Conservation (phyloP, 2,329 filamentous ascomycete genomes). For the Hirsutella rhossiliensis region DNA sequence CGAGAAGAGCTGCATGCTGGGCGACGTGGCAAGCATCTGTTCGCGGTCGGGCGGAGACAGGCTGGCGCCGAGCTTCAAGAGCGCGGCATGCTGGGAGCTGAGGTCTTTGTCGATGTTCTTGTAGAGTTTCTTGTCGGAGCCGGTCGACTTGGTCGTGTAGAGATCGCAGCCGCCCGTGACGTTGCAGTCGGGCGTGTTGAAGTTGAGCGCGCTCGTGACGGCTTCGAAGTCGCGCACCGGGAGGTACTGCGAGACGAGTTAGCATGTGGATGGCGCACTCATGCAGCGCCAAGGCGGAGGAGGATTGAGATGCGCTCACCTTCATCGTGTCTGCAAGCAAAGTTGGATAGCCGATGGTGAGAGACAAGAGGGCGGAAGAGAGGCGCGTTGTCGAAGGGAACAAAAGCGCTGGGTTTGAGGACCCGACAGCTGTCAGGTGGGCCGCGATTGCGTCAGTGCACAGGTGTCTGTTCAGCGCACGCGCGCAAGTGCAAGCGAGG, state of each 20-base stretch:
- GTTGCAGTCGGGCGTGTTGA: conserved; percentile 85
- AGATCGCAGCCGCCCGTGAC: conserved; percentile 90
- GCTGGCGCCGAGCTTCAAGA: conserved; percentile 75
- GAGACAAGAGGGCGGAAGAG: background rate
- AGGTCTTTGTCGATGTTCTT: conserved; percentile 88
- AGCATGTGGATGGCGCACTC: background rate
- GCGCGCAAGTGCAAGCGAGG: too few relatives aligned
- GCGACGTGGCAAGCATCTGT: conserved; percentile 57
- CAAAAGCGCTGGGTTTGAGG: background rate
- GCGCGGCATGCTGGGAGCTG: conserved; percentile 80
- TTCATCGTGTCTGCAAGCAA: conserved; percentile 21
- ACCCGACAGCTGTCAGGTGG: too few relatives aligned
- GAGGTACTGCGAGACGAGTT: conserved; percentile 54
- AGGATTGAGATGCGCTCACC: conserved; percentile 12
- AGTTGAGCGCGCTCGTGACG: conserved; percentile 86
- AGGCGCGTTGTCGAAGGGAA: background rate
- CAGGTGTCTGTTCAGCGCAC: background rate
- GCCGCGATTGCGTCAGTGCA: background rate
- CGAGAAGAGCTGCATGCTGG: conserved; percentile 45
- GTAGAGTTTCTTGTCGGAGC: conserved; percentile 93
- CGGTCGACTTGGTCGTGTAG: conserved; percentile 93
- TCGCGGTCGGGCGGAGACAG: conserved; percentile 73
- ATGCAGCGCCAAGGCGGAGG: background rate
- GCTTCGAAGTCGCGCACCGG: conserved; percentile 84
- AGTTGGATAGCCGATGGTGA: background rate